Conservation (phyloP, 768 basidiomycete genomes). For the Sporobolomyces phaffii region DNA sequence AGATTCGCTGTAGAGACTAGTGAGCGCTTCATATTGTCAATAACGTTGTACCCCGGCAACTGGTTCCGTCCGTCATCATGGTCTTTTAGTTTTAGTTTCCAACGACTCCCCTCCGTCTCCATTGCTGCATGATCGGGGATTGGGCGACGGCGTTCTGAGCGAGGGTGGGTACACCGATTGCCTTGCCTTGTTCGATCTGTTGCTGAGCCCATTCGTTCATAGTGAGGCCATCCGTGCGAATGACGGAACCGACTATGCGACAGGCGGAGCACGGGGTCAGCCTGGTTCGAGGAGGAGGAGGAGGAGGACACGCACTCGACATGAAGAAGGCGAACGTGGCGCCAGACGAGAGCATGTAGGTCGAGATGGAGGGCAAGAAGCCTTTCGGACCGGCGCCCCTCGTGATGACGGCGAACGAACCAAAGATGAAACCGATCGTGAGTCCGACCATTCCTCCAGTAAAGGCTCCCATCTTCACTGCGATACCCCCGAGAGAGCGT, state of each 20-base stretch:
- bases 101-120: slow-evolving; percentile 14
- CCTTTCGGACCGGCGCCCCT: slow-evolving; percentile 83
- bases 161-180: slow-evolving; percentile 5
- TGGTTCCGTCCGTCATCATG: too few relatives aligned
- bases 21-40: slow-evolving; percentile 8
- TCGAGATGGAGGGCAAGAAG: slow-evolving; percentile 79
- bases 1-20: too few relatives aligned
- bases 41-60: too few relatives aligned
- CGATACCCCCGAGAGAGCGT: not conserved
- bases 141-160: not conserved
- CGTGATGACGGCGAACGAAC: slow-evolving; percentile 74
- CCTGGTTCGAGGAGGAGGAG: not conserved
- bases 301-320: slow-evolving; percentile 63
- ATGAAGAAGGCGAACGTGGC: slow-evolving; percentile 98
- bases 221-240: slow-evolving; percentile 38
- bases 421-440: slow-evolving; percentile 96
- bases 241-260: slow-evolving; percentile 29
- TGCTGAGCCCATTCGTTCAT: slow-evolving; percentile 37
- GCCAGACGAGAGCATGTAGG: slow-evolving; percentile 97
- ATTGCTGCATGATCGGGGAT: not conserved
- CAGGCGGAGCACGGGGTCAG: not conserved
- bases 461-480: slow-evolving; percentile 37
- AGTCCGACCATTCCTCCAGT: slow-evolving; percentile 60
- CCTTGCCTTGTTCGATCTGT: slow-evolving; percentile 18
- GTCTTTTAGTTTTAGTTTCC: not conserved